These are phyloP conservation scores for Penicillium lividum DNA, from an alignment of 495 filamentous ascomycete species.

Conservation along the genomic window DNA sequence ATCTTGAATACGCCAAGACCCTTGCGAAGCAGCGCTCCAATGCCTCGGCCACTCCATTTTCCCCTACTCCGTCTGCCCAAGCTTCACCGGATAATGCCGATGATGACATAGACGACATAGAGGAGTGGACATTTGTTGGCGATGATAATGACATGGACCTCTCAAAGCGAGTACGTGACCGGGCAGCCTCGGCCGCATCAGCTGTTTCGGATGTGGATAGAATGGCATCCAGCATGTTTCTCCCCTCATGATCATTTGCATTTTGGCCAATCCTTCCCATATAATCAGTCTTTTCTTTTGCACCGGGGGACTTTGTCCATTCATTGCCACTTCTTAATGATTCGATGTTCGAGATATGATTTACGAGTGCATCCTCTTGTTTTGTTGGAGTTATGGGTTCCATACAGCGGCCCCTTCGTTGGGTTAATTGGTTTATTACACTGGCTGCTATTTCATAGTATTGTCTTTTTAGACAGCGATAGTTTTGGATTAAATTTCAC, in stretches of 20 bases:
- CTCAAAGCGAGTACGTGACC: slow-evolving; percentile 40
- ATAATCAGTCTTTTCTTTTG: background rate
- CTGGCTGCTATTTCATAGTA: background rate
- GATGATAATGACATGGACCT: slow-evolving; percentile 63
- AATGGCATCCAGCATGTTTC: slow-evolving; percentile 18
- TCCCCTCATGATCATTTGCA: background rate
- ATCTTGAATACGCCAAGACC: slow-evolving; percentile 92
- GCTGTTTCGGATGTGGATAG: slow-evolving; percentile 30
- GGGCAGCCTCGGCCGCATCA: slow-evolving; percentile 23
- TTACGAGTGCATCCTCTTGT: background rate
- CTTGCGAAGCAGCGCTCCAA: slow-evolving; percentile 66
- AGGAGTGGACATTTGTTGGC: slow-evolving; percentile 75
- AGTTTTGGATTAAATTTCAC: background rate
- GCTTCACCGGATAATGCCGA: slow-evolving; percentile 40
- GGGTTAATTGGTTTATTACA: background rate
- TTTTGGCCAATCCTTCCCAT: background rate
- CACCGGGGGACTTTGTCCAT: background rate
- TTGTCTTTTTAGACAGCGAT: background rate
- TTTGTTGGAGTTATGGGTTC: background rate
- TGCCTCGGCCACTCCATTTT: slow-evolving; percentile 44
- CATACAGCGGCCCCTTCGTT: background rate
- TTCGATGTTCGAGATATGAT: background rate
- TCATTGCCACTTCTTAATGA: background rate
- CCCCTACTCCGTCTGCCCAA: slow-evolving; percentile 39
- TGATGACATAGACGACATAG: slow-evolving; percentile 50